Evolutionary conservation across 345 rosid species (phyloP).

Genomic region (Arabidopsis thaliana): DNA sequence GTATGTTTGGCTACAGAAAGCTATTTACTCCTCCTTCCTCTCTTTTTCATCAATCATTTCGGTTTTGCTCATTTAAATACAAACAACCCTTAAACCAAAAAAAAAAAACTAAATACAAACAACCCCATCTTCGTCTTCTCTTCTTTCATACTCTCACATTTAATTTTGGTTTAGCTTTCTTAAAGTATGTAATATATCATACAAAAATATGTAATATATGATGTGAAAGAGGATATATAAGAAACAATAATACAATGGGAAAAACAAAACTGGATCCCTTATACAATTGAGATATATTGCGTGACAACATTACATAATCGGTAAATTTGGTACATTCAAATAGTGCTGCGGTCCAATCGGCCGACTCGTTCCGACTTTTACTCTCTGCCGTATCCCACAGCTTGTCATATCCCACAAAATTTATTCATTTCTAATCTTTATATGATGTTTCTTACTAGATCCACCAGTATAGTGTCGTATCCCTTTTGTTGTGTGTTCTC

Average conservation of each 20-base stretch:
- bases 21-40: not conserved
- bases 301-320: constrained; percentile 27
- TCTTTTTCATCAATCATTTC: constrained; percentile 19
- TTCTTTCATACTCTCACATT: not conserved
- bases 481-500: not conserved
- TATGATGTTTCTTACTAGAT: not conserved
- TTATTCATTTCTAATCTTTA: not conserved
- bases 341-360: constrained; percentile 43
- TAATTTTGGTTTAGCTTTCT: constrained; percentile 2
- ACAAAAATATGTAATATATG: not conserved
- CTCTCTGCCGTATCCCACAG: constrained; percentile 34
- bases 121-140: not conserved
- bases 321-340: constrained; percentile 28
- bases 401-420: constrained; percentile 18
- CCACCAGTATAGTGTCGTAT: not conserved
- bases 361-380: constrained; percentile 38
- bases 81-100: not conserved
- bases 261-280: not conserved
- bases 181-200: not conserved
- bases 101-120: not conserved
- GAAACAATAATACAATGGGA: not conserved
- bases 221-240: not conserved
- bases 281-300: constrained; percentile 15
- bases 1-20: constrained; percentile 16
- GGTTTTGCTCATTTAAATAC: constrained; percentile 1